Conservation (phyloP, 139 green algal species). For the Closterium sp. region DNA sequence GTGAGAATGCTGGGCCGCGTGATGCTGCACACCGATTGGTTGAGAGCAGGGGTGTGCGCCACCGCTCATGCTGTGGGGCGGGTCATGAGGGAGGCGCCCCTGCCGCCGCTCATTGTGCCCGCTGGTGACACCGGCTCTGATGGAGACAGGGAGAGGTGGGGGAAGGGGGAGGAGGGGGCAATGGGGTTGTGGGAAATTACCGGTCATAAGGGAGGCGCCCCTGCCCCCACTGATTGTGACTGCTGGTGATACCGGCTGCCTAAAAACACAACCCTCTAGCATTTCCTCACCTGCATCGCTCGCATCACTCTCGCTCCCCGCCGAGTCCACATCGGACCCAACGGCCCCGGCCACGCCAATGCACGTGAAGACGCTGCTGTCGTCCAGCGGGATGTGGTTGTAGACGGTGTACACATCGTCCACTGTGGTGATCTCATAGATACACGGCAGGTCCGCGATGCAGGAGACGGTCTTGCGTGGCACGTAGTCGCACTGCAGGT, state of each 20-base stretch:
- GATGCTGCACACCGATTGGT: too few relatives aligned
- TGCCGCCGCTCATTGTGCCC: neutral
- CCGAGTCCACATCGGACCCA: neutral
- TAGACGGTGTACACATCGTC: constrained; percentile 79
- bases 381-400: constrained; percentile 33
- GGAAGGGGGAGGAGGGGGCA: neutral
- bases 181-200: neutral
- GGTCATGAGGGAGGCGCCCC: neutral
- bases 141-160: neutral
- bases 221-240: too few relatives aligned
- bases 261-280: too few relatives aligned
- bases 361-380: constrained; percentile 36
- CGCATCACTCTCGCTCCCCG: neutral
- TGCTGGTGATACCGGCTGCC: too few relatives aligned
- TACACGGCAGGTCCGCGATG: constrained; percentile 78
- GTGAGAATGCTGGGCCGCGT: too few relatives aligned
- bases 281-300: neutral
- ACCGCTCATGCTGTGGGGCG: neutral
- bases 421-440: constrained; percentile 80
- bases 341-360: constrained; percentile 36
- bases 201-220: too few relatives aligned
- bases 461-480: constrained; percentile 57
- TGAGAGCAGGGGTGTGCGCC: too few relatives aligned
- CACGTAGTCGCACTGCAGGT: constrained; percentile 81
- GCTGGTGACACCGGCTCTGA: neutral